A percentile compares a stretch with the other conserved stretches of the same genome.
Conservation (phyloP, 306 rosid species). For the Lablab purpureus region DNA sequence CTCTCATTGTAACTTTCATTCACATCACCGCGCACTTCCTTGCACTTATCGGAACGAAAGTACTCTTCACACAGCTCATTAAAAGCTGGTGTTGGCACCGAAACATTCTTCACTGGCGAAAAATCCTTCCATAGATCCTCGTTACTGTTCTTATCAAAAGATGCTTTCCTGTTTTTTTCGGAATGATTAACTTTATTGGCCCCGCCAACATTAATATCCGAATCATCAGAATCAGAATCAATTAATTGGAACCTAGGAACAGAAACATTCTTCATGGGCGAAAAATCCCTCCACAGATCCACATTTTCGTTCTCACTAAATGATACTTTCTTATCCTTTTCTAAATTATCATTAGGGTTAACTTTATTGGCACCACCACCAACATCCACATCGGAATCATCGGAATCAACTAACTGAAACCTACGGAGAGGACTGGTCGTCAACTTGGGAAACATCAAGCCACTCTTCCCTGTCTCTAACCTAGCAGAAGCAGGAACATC, state of each 20-base stretch:
- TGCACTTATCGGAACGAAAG: constrained; percentile 53
- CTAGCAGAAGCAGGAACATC: constrained; percentile 52
- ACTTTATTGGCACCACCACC: constrained; percentile 27
- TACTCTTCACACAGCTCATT: constrained; percentile 81
- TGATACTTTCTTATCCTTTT: not conserved
- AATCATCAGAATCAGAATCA: constrained; percentile 73
- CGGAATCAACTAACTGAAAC: constrained; percentile 80
- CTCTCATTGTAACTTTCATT: constrained; percentile 20
- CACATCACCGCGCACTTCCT: constrained; percentile 39
- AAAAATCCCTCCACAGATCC: constrained; percentile 77
- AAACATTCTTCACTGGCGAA: constrained; percentile 57
- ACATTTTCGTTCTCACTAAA: constrained; percentile 33
- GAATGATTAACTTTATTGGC: constrained; percentile 17
- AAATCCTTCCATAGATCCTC: constrained; percentile 77
- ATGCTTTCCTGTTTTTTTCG: not conserved
- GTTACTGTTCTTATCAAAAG: constrained; percentile 37
- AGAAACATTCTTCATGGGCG: constrained; percentile 56
- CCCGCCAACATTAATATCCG: constrained; percentile 41
- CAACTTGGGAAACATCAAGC: constrained; percentile 60
- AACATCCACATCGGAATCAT: constrained; percentile 23
- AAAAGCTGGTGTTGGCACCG: constrained; percentile 80
- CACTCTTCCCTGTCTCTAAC: constrained; percentile 49
- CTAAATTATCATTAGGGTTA: constrained; percentile 5
- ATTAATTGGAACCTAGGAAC: constrained; percentile 48
- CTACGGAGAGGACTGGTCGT: constrained; percentile 80